Percentiles rank a stretch among this genome's conserved stretches.
Evolutionary conservation across 768 basidiomycete genomes (phyloP).

Genomic region (Lactarius tabidus): DNA sequence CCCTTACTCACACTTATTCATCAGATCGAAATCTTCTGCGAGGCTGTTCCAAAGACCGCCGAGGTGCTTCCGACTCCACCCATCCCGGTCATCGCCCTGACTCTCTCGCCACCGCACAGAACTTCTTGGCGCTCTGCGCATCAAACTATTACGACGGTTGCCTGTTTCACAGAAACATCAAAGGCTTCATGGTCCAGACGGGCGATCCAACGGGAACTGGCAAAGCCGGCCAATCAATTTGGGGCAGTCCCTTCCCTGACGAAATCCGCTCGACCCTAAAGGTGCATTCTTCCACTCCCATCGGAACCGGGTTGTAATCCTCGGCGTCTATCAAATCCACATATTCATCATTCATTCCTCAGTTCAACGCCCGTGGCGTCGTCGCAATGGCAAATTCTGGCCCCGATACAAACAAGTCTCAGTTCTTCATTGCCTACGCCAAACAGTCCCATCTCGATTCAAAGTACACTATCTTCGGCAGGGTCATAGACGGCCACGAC

Average conservation of each 20-base stretch:
- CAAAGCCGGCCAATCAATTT: constrained; percentile 95
- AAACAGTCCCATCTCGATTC: constrained; percentile 94
- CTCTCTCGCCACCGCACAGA: constrained; percentile 44
- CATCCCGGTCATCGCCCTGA: background rate
- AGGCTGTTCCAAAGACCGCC: constrained; percentile 91
- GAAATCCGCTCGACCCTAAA: constrained; percentile 94
- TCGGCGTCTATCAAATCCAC: background rate
- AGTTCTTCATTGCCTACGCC: constrained; percentile 86
- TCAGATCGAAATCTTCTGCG: constrained; percentile 96
- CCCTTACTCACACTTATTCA: background rate
- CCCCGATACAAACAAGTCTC: constrained; percentile 87
- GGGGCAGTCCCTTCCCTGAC: constrained; percentile 88
- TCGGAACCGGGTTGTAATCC: constrained; percentile 1
- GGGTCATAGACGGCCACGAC: constrained; percentile 98
- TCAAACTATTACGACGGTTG: constrained; percentile 82
- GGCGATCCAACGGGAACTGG: constrained; percentile 88
- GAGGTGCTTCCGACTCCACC: constrained; percentile 51
- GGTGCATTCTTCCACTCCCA: constrained; percentile 40
- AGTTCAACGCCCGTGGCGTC: constrained; percentile 95
- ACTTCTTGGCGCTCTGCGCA: constrained; percentile 92
- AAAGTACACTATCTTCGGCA: constrained; percentile 93
- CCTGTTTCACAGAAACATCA: constrained; percentile 93
- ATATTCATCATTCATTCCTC: constrained; percentile 7
- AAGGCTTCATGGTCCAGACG: constrained; percentile 93
- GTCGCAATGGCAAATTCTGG: constrained; percentile 99